These are phyloP conservation scores for Saccharomycopsis hybrid DNA, from an alignment of 1,139 yeast genomes.

Conservation along the genomic window DNA sequence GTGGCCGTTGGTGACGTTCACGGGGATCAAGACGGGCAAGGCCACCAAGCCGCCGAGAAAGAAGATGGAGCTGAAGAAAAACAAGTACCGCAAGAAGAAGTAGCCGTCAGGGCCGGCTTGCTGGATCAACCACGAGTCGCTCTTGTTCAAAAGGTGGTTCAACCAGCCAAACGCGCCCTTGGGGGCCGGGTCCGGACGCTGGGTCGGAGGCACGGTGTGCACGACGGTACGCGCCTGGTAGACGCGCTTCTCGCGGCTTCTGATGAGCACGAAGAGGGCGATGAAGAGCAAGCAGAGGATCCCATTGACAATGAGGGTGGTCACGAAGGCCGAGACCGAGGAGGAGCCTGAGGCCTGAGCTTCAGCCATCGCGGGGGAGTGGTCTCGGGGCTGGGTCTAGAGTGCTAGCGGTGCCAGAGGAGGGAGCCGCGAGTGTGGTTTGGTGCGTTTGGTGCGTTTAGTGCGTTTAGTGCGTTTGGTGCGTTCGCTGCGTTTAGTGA, in stretches of 20 bases:
- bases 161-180: constrained; percentile 62
- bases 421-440: too few species aligned
- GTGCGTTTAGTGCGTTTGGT: too few species aligned
- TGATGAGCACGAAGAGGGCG: constrained; percentile 43
- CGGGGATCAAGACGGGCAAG: constrained; percentile 56
- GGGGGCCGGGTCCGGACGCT: constrained; percentile 58
- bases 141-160: constrained; percentile 46
- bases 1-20: constrained; percentile 58
- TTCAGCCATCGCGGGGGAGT: not conserved
- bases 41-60: constrained; percentile 37
- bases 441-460: too few species aligned
- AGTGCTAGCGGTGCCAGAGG: too few species aligned
- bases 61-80: constrained; percentile 38
- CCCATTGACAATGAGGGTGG: constrained; percentile 52
- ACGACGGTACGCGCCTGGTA: constrained; percentile 62
- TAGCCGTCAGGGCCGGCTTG: constrained; percentile 75
- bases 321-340: constrained; percentile 59
- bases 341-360: constrained; percentile 26
- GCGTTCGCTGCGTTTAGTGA: too few species aligned
- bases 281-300: constrained; percentile 48
- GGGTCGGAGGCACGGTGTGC: constrained; percentile 52
- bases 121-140: constrained; percentile 58
- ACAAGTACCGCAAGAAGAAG: constrained; percentile 54
- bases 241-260: constrained; percentile 52
- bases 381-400: too few species aligned